Evolutionary conservation across 176 grass and related monocot species (phyloP).

Genomic region (Aegilops umbellulata): DNA sequence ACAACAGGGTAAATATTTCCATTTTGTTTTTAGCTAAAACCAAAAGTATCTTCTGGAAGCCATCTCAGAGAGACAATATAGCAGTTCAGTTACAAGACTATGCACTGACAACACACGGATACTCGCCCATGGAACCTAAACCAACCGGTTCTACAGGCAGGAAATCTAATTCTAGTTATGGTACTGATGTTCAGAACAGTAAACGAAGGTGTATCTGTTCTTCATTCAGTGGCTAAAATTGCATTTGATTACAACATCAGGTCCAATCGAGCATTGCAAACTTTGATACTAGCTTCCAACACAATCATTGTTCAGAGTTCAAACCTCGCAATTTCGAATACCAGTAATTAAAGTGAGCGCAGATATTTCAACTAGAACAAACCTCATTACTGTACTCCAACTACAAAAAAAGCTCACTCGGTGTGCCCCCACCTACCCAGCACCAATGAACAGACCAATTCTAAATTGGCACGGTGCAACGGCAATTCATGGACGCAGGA

Average conservation of each 20-base stretch:
- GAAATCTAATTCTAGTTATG: slow-evolving; percentile 17
- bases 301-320: no score
- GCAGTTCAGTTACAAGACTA: slow-evolving; percentile 1
- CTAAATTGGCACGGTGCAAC: not conserved
- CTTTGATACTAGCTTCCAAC: no score
- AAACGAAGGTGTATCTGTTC: not conserved
- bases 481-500: not conserved
- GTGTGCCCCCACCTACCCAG: no score
- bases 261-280: not conserved
- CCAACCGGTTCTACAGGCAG: not conserved
- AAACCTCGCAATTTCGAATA: no score
- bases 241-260: not conserved
- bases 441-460: not conserved
- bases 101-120: not conserved
- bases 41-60: not conserved
- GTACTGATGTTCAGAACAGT: not conserved
- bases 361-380: no score
- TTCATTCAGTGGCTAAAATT: not conserved
- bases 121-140: not conserved
- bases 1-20: not conserved
- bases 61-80: not conserved
- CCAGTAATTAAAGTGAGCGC: no score
- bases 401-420: no score
- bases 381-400: no score
- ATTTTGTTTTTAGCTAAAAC: slow-evolving; percentile 1